phyloP scores from a whole-genome alignment of 2,329 filamentous ascomycete species.

The Ramichloridium luteum region DNA sequence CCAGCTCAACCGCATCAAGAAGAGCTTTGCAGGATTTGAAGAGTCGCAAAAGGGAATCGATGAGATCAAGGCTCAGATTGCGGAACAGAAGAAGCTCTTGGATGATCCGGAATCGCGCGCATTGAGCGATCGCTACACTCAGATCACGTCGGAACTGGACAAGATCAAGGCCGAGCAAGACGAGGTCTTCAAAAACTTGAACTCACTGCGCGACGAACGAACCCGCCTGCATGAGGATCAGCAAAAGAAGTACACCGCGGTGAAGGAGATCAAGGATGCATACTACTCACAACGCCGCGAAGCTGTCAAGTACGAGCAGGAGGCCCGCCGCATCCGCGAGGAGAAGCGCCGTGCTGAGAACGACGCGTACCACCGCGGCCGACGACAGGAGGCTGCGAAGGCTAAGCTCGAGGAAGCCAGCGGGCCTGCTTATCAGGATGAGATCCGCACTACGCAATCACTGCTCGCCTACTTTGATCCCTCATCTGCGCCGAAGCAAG shows the following conservation, averaged over 20 bases:
- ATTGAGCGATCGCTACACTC: constrained; percentile 72
- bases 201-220: constrained; percentile 71
- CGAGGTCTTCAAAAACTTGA: constrained; percentile 77
- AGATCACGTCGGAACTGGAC: constrained; percentile 79
- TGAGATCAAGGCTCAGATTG: constrained; percentile 73
- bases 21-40: constrained; percentile 79
- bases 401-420: constrained; percentile 69
- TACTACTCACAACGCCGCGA: constrained; percentile 76
- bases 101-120: constrained; percentile 88
- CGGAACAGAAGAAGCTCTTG: constrained; percentile 74
- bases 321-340: constrained; percentile 61
- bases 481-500: constrained; percentile 49
- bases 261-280: constrained; percentile 80
- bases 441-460: constrained; percentile 79
- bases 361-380: constrained; percentile 57
- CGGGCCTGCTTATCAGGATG: constrained; percentile 79
- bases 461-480: constrained; percentile 89
- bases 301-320: constrained; percentile 70
- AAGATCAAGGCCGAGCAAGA: constrained; percentile 86
- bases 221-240: constrained; percentile 73
- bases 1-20: constrained; percentile 73
- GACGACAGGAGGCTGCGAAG: constrained; percentile 63
- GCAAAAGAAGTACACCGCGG: constrained; percentile 69
- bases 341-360: constrained; percentile 76
- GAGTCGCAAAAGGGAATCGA: constrained; percentile 76